Percentiles rank a stretch among this genome's conserved stretches.
Evolutionary conservation across 2,329 filamentous ascomycete genomes (phyloP).

Genomic region (Diplodia intermedia): DNA sequence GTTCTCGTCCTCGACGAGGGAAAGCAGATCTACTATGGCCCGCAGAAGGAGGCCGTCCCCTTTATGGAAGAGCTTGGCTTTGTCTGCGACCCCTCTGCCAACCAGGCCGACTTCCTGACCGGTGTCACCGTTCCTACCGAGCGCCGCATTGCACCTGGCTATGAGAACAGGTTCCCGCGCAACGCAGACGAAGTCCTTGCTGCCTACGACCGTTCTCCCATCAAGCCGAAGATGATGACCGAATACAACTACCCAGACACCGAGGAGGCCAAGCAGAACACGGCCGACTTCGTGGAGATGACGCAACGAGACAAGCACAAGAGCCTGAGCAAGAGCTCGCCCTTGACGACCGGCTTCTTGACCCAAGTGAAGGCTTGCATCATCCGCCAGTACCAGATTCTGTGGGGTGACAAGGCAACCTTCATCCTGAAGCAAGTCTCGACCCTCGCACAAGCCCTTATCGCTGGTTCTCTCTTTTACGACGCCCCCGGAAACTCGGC

Average conservation of each 20-base stretch:
- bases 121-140: constrained; percentile 65
- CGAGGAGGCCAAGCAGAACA: constrained; percentile 50
- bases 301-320: constrained; percentile 64
- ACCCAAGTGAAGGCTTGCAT: constrained; percentile 63
- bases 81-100: constrained; percentile 66
- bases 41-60: constrained; percentile 62
- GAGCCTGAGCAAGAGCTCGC: constrained; percentile 60
- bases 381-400: constrained; percentile 68
- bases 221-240: constrained; percentile 58
- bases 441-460: constrained; percentile 65
- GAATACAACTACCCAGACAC: constrained; percentile 66
- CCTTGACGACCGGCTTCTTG: constrained; percentile 53
- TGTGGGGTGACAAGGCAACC: constrained; percentile 69
- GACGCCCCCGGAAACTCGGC: constrained; percentile 63
- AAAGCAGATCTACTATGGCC: constrained; percentile 76
- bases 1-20: constrained; percentile 76
- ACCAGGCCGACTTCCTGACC: constrained; percentile 77
- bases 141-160: constrained; percentile 50
- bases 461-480: constrained; percentile 73
- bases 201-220: constrained; percentile 58
- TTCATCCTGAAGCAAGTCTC: constrained; percentile 68
- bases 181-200: constrained; percentile 52
- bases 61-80: constrained; percentile 76
- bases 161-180: constrained; percentile 51
- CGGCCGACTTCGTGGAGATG: constrained; percentile 60